Evolutionary conservation across 164 flowering plant genomes (phyloP).

Genomic region (Vitis rotundifolia): DNA sequence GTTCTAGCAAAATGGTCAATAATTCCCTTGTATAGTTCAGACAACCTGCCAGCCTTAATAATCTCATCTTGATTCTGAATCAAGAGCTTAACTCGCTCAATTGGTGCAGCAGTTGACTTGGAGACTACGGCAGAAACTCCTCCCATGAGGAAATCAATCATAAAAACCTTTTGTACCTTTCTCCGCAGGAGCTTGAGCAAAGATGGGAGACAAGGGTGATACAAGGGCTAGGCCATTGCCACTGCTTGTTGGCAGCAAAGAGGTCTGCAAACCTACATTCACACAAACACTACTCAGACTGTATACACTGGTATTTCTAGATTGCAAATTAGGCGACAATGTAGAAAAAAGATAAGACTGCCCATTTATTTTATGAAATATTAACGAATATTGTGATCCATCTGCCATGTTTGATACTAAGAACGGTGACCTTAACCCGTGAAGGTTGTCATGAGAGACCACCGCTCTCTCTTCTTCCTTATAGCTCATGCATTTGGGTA

Average conservation of each 20-base stretch:
- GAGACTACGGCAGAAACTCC: too few relatives aligned
- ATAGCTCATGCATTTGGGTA: too few relatives aligned
- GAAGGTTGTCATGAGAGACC: not conserved
- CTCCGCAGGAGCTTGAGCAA: slow-evolving; percentile 42
- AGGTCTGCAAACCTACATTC: slow-evolving; percentile 38
- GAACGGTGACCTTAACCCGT: slow-evolving; percentile 13
- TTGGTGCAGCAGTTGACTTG: too few relatives aligned
- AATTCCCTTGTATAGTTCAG: slow-evolving; percentile 52
- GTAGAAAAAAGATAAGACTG: slow-evolving; percentile 48
- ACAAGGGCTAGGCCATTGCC: slow-evolving; percentile 27
- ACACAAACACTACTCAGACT: too few relatives aligned
- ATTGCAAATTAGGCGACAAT: slow-evolving; percentile 39
- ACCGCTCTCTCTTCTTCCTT: not conserved
- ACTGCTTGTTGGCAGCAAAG: slow-evolving; percentile 20
- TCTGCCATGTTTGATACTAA: slow-evolving; percentile 51
- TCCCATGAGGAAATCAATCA: slow-evolving; percentile 54
- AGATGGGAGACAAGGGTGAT: slow-evolving; percentile 26
- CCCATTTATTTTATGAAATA: slow-evolving; percentile 43
- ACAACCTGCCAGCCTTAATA: slow-evolving; percentile 42
- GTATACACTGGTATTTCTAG: slow-evolving; percentile 29
- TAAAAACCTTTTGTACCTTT: slow-evolving; percentile 28
- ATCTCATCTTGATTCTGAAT: slow-evolving; percentile 60
- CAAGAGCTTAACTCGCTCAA: too few relatives aligned
- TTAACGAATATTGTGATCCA: slow-evolving; percentile 46
- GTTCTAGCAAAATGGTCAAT: slow-evolving; percentile 48